These are phyloP conservation scores for Pleoardoris graminearum DNA, from an alignment of 2,329 filamentous ascomycete species.

Conservation along the genomic window DNA sequence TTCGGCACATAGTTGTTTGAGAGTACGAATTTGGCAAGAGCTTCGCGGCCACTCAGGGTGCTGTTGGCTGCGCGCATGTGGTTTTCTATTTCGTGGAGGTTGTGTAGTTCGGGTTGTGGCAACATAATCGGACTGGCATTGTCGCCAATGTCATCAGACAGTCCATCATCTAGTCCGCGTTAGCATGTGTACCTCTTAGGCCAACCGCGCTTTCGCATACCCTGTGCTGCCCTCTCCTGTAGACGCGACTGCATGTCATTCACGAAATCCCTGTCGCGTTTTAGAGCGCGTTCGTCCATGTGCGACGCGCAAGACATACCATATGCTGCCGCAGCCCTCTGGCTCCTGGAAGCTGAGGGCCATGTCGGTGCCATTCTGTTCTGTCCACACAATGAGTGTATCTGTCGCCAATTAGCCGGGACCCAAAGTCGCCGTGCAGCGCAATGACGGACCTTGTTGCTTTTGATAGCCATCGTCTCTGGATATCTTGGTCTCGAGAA, in stretches of 20 bases:
- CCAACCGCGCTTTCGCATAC: conserved; percentile 49
- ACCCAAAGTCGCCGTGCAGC: background rate
- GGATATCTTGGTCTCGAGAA: conserved; percentile 86
- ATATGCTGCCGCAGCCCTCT: conserved; percentile 89
- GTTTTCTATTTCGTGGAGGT: conserved; percentile 81
- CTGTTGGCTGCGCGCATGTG: conserved; percentile 78
- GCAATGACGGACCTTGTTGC: conserved; percentile 74
- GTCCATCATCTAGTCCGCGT: conserved; percentile 68
- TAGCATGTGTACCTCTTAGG: conserved; percentile 14
- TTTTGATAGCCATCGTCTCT: conserved; percentile 98
- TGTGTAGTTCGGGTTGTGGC: conserved; percentile 77
- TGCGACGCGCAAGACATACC: conserved; percentile 58
- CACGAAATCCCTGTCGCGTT: conserved; percentile 78
- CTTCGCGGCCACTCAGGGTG: conserved; percentile 77
- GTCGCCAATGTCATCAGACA: conserved; percentile 88
- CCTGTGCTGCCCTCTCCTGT: conserved; percentile 60
- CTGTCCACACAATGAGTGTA: conserved; percentile 97
- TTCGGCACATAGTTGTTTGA: conserved; percentile 84
- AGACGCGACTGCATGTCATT: conserved; percentile 80
- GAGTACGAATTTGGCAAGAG: conserved; percentile 84
- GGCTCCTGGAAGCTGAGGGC: conserved; percentile 97
- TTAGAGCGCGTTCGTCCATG: conserved; percentile 18
- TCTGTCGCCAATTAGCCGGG: conserved; percentile 59
- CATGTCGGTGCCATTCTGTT: conserved; percentile 90
- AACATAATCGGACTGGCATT: conserved; percentile 70